phyloP scores from a whole-genome alignment of 768 basidiomycete genomes.

The Boletus reticuloceps region DNA sequence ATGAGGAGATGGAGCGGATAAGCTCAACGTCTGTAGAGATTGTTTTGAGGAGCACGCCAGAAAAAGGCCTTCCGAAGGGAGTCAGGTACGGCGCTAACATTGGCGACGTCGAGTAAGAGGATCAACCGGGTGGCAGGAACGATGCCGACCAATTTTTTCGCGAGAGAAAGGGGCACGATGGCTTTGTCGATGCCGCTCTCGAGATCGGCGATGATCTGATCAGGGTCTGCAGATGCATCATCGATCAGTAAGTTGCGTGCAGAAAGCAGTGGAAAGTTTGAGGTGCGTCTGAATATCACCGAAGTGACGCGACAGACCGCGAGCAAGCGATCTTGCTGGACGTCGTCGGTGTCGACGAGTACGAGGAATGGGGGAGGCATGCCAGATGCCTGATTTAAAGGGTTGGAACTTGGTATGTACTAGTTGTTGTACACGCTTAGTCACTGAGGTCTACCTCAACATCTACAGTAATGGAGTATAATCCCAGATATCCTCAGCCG shows the following conservation, averaged over 20 bases:
- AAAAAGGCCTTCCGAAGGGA: slow-evolving; percentile 68
- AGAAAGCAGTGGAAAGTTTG: slow-evolving; percentile 28
- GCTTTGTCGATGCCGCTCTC: slow-evolving; percentile 81
- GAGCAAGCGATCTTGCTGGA: slow-evolving; percentile 45
- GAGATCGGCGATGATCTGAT: slow-evolving; percentile 60
- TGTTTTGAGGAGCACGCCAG: slow-evolving; percentile 79
- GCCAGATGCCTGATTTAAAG: background rate
- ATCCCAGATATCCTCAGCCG: slow-evolving; percentile 67
- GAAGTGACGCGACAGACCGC: slow-evolving; percentile 78
- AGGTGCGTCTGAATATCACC: slow-evolving; percentile 50
- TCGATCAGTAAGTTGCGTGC: slow-evolving; percentile 58
- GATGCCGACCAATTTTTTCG: slow-evolving; percentile 61
- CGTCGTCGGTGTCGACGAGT: slow-evolving; percentile 47
- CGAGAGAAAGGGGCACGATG: slow-evolving; percentile 66
- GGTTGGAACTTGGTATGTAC: too few relatives aligned
- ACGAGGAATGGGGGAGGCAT: slow-evolving; percentile 50
- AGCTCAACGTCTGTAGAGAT: slow-evolving; percentile 70
- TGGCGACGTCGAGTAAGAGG: slow-evolving; percentile 72
- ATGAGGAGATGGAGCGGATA: slow-evolving; percentile 72
- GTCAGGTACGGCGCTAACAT: slow-evolving; percentile 73
- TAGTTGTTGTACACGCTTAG: slow-evolving; percentile 15
- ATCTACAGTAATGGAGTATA: slow-evolving; percentile 53
- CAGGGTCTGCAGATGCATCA: slow-evolving; percentile 43
- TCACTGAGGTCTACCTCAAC: slow-evolving; percentile 4
- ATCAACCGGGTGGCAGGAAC: slow-evolving; percentile 72